A percentile compares a stretch with the other conserved stretches of the same genome.
phyloP scores from a whole-genome alignment of 1,284 basidiomycete genomes.

The Trichosporon coremiiforme region DNA sequence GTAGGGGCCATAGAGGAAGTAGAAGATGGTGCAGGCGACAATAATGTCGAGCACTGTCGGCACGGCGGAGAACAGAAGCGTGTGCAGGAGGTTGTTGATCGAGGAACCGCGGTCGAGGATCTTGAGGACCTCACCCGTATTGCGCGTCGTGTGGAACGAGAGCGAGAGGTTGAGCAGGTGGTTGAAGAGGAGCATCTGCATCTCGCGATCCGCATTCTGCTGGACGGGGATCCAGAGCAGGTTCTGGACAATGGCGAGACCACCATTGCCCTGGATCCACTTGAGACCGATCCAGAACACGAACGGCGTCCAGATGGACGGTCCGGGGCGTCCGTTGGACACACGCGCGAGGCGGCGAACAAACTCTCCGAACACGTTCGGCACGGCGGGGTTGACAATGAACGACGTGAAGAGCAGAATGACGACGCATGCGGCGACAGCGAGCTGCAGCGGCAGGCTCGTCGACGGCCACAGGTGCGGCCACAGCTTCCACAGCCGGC shows the following conservation, averaged over 20 bases:
- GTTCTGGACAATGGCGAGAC: constrained; percentile 86
- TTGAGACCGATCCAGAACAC: constrained; percentile 41
- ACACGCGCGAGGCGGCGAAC: constrained; percentile 40
- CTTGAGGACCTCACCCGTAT: constrained; percentile 93
- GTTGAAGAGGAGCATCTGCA: constrained; percentile 88
- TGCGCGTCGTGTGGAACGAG: constrained; percentile 89
- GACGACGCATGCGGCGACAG: constrained; percentile 38
- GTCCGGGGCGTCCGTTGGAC: constrained; percentile 22
- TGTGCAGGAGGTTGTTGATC: constrained; percentile 90
- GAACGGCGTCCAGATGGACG: constrained; percentile 42
- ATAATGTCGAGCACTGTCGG: constrained; percentile 93
- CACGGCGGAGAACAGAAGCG: constrained; percentile 88
- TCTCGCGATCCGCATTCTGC: constrained; percentile 88
- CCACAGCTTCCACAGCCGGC: constrained; percentile 42
- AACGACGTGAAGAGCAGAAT: constrained; percentile 31
- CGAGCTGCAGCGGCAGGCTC: constrained; percentile 43
- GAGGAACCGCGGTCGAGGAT: constrained; percentile 99
- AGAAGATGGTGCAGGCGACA: constrained; percentile 92
- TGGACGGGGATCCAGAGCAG: constrained; percentile 97
- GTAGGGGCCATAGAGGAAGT: constrained; percentile 67
- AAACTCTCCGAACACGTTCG: constrained; percentile 41
- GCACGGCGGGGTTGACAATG: constrained; percentile 41
- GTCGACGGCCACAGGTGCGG: constrained; percentile 53
- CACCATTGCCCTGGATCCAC: constrained; percentile 41
- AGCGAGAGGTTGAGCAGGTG: constrained; percentile 88